Base-by-base conservation (phyloP, 345 rosid genomes). In the Euphorbia peplus region DNA sequence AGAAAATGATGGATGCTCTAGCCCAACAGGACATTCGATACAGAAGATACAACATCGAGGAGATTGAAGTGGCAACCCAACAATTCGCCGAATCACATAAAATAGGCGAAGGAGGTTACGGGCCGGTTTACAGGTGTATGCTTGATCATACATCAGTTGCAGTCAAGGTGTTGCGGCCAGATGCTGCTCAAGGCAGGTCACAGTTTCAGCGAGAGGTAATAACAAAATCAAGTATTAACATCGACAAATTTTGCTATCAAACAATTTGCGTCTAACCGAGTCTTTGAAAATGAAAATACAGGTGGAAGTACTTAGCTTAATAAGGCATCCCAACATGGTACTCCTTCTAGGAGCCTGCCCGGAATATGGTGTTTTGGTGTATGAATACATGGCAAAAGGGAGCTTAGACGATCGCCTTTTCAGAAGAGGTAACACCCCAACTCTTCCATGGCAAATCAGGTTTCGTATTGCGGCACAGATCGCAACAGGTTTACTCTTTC, bases 21-120 rank as follows among this genome's bases (percentile, higher is more conserved):
- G 62, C 76, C 18, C 65, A 58, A 11, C 53, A 69, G 41, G 80
- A 70, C 51, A 46, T 84, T 44, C 83, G 91, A 76, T 91, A 85
- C 64, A 80, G 97, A 70, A 86, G 89, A 78, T 95, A 95, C 76
- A 68, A 58, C 2, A 87, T 87, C 13, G 92, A 88, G 24, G 98
- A 91, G 76, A 85, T 95, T 59, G 97, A 95, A 78, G 61, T 69
- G 60, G 98, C 97, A 18, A 95, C 99, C 6, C 78, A 85, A 29
- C 69, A 39, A 78, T 95, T 95, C 26, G 29, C 80, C 4, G 56
- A 53, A 18, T 74, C 85, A 30, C 78, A 66, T 70, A 88, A 87
- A 83, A 86, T 95, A 7, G 98, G 98, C 0, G 98, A 91, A 85
- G 99, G 99, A 44, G 99, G 99, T 29, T 91, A 95, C 64, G 99